A percentile compares a stretch with the other conserved stretches of the same genome.
These are phyloP conservation scores for Pseudocercospora fijiensis DNA, from an alignment of 2,329 filamentous ascomycete species.

Conservation along the genomic window DNA sequence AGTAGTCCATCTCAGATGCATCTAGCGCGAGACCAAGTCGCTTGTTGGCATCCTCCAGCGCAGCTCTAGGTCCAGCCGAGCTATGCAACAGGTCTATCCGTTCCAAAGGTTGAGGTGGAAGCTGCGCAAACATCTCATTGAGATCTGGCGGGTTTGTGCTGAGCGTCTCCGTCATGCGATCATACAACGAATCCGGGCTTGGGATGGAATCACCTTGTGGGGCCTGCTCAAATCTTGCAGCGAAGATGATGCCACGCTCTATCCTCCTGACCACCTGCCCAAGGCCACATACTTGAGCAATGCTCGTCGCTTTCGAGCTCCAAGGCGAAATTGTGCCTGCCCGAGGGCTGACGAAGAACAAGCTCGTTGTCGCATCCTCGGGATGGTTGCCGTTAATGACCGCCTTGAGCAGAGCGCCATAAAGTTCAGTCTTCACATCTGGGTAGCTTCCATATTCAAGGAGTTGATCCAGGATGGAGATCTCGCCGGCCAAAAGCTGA, in stretches of 20 bases:
- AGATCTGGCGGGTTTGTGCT: conserved; percentile 66
- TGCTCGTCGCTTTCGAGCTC: conserved; percentile 94
- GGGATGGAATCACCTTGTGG: conserved; percentile 54
- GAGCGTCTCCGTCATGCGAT: conserved; percentile 93
- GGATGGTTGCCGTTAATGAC: conserved; percentile 50
- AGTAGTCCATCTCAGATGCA: conserved; percentile 84
- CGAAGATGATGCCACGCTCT: conserved; percentile 80
- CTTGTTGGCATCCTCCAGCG: conserved; percentile 79
- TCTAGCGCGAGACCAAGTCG: conserved; percentile 83
- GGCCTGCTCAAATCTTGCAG: conserved; percentile 57
- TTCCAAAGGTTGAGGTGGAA: conserved; percentile 63
- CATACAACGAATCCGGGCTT: conserved; percentile 73
- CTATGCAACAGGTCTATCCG: conserved; percentile 63
- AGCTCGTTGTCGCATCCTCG: conserved; percentile 52
- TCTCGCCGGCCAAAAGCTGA: conserved; percentile 46
- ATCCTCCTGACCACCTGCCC: conserved; percentile 71
- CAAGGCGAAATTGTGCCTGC: conserved; percentile 86
- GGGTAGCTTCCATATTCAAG: conserved; percentile 60
- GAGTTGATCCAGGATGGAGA: conserved; percentile 57
- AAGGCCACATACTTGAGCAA: conserved; percentile 86
- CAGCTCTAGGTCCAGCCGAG: conserved; percentile 61
- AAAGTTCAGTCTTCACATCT: conserved; percentile 46
- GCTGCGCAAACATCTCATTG: conserved; percentile 74
- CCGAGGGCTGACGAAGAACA: conserved; percentile 75
- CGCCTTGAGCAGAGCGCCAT: conserved; percentile 48